Evolutionary conservation across 2,329 filamentous ascomycete genomes (phyloP), one percentile per base, ranked within the genome.

Genomic region (Diaporthe citri): DNA sequence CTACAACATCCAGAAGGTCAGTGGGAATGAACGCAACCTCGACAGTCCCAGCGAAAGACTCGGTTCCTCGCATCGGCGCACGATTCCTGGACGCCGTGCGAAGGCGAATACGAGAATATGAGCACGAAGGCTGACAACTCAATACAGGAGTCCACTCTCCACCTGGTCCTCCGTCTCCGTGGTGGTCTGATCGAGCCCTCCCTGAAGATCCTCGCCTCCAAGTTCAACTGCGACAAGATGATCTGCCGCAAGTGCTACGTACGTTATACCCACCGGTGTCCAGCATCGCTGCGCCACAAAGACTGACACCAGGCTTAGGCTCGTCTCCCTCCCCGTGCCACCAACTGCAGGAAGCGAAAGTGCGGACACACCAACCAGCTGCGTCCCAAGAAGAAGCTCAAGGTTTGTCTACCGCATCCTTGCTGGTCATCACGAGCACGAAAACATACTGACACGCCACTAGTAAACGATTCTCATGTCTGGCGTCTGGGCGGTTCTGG

Each of bases 181-280:
- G 96, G 96, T 91, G 96, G 96, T 91, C 96, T 98, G 91, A 98
- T 98, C 84, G 96, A 98, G 92, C 97, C 97, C 83, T 98, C 96
- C 84, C 93, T 98, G 84, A 98, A 98, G 93, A 96, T 95, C 82
- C 93, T 98, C 80, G 96, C 96, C 85, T 96, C 93, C 91, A 98
- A 98, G 92, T 98, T 97, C 93, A 98, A 99, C 94, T 98, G 96
- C 94, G 97, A 98, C 82, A 98, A 98, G 94, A 96, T 96, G 94
- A 98, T 98, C 89, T 98, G 97, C 95, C 96, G 97, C 92, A 98
- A 99, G 94, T 99, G 97, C 94, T 98, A 98, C 89, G 95, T 97
- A 93, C 83, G 94, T 93, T 75, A 1, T 62, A 76, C 66, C 69
- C 57, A 41, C 43, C 43, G 20, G 25, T 34, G 12, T 17, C 66